phyloP scores from a whole-genome alignment of 2,329 filamentous ascomycete genomes.

The Aureobasidium sp. region DNA sequence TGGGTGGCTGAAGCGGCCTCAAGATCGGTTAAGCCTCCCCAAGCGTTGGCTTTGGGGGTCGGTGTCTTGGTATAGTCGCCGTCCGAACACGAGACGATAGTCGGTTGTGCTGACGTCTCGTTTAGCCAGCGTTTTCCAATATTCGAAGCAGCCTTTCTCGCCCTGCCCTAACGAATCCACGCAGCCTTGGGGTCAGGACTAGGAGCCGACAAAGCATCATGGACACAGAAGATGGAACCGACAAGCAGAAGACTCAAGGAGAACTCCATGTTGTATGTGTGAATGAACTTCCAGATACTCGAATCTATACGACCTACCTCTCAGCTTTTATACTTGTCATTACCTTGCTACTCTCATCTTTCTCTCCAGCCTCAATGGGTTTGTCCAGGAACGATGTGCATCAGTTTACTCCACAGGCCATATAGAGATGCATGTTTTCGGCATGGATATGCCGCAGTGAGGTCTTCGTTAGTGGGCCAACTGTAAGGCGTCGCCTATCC shows the following conservation, averaged over 20 bases:
- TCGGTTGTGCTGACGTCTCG: neutral
- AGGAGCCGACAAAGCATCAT: conserved; percentile 4
- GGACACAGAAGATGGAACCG: neutral
- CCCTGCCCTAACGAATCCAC: conserved; percentile 17
- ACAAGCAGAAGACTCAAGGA: neutral
- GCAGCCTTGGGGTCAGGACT: conserved; percentile 17
- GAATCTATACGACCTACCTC: neutral
- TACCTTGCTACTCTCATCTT: neutral
- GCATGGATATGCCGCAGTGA: neutral
- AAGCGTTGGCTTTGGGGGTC: conserved; percentile 37
- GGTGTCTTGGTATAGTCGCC: conserved; percentile 9
- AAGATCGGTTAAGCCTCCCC: conserved; percentile 30
- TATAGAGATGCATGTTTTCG: neutral
- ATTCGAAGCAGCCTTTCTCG: conserved; percentile 15
- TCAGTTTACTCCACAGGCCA: neutral
- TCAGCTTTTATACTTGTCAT: neutral
- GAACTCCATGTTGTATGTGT: neutral
- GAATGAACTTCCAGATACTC: neutral
- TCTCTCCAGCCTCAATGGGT: neutral
- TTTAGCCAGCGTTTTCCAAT: conserved; percentile 15
- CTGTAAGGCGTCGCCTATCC: neutral
- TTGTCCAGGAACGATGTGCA: neutral
- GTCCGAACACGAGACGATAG: conserved; percentile 13
- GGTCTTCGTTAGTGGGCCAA: neutral
- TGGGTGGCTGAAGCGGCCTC: conserved; percentile 32